Base-by-base conservation (phyloP, 1,139 yeast species). In the Yamadazyma diddensiae region DNA sequence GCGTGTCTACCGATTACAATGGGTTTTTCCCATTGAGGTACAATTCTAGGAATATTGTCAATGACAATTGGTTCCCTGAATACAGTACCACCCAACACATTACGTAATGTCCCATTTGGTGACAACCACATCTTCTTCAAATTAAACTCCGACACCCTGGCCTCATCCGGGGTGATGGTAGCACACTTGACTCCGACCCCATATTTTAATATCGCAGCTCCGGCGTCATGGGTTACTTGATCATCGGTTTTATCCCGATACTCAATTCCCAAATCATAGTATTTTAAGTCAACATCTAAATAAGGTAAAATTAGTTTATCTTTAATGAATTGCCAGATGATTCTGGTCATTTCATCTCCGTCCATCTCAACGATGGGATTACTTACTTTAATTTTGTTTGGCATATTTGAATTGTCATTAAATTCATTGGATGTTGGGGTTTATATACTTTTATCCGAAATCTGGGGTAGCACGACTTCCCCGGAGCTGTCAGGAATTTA, bases 161-260 rank as follows among this genome's bases (percentile, higher is more conserved):
- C 81, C 58, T 83, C 94, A 55, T 83, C 94, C 2, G 94, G 94
- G 2, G 94, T 83, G 49, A 83, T 83, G 27, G 94, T 83, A 38
- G 94, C 94, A 72, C 94, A 83, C 59, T 83, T 83, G 45, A 83
- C 77, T 37, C 90, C 94, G 26, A 83, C 94, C 40, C 90, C 90
- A 50, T 79, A 78, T 54, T 82, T 62, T 55, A 77, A 69, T 43
- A 82, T 83, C 27, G 92, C 92, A 36, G 79, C 64, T 13, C 92
- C 94, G 16, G 90, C 82, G 41, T 83, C 92, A 21, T 71, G 50
- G 14, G 94, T 83, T 44, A 83, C 79, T 56, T 80, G 67, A 55
- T 83, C 94, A 39, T 79, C 65, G 21, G 94, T 82, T 38, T 72
- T 61, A 53, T 83, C 94, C 60, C 94, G 72, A 47, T 77, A 69